A percentile compares a stretch with the other conserved stretches of the same genome.
Conservation (phyloP, 176 grass and related monocot species). For the Carex pumila region DNA sequence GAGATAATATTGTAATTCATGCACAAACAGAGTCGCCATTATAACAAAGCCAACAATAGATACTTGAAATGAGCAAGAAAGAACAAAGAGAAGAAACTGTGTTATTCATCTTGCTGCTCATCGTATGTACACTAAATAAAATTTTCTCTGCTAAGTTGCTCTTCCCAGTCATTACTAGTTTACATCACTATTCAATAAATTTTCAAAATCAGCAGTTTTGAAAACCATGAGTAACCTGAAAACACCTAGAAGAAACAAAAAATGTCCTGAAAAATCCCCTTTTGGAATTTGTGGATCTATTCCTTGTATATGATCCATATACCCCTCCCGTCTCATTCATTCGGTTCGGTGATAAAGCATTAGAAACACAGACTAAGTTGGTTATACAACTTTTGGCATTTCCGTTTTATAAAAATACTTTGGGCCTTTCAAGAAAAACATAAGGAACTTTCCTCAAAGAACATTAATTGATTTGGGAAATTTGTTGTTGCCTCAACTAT, state of each 20-base stretch:
- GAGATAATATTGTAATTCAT: conserved; percentile 90
- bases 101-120: not conserved
- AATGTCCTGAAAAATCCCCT: not conserved
- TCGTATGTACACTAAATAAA: not conserved
- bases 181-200: not conserved
- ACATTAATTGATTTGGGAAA: not conserved
- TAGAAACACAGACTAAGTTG: not conserved
- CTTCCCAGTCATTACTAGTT: not conserved
- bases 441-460: not conserved
- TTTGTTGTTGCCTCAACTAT: not conserved
- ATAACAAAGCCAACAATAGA: conserved; percentile 74
- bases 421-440: not conserved
- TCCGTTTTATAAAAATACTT: not conserved
- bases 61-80: conserved; percentile 32
- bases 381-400: not conserved
- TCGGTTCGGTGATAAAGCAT: not conserved
- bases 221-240: not conserved
- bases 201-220: not conserved
- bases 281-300: not conserved
- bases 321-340: not conserved
- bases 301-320: not conserved
- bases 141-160: not conserved
- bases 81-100: not conserved
- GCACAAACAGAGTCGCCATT: conserved; percentile 76
- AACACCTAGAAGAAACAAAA: not conserved